phyloP scores from a whole-genome alignment of 2,329 filamentous ascomycete genomes.

The Neofusicoccum ribis region DNA sequence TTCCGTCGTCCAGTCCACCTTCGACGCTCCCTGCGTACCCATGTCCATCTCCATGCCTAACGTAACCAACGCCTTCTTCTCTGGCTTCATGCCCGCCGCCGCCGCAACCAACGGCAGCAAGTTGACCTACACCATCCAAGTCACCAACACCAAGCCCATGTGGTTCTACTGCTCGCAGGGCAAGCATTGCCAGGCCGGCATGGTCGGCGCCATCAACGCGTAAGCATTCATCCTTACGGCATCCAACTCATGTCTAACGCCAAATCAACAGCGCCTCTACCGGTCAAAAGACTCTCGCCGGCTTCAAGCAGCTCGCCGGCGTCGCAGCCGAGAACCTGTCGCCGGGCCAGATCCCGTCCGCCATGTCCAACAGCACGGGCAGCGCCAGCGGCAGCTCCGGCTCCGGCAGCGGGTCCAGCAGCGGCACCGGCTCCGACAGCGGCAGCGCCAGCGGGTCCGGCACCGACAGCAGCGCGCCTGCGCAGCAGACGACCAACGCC shows the following conservation, averaged over 20 bases:
- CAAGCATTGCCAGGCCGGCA: constrained; percentile 72
- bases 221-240: constrained; percentile 40
- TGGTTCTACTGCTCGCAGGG: constrained; percentile 79
- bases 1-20: constrained; percentile 76
- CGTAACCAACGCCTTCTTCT: constrained; percentile 58
- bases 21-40: constrained; percentile 69
- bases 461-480: neutral
- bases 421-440: neutral
- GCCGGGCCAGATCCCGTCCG: constrained; percentile 27
- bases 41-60: constrained; percentile 48
- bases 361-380: neutral
- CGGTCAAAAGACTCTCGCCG: constrained; percentile 38
- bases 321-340: constrained; percentile 43
- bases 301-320: constrained; percentile 39
- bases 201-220: constrained; percentile 78
- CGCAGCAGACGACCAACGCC: constrained; percentile 8
- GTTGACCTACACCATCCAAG: constrained; percentile 69
- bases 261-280: constrained; percentile 25
- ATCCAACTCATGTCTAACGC: constrained; percentile 24
- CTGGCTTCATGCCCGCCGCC: constrained; percentile 62
- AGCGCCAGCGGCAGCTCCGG: neutral
- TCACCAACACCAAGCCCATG: constrained; percentile 69
- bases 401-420: neutral
- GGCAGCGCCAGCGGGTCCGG: neutral
- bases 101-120: constrained; percentile 33